Percentiles rank a stretch among this genome's conserved stretches.
Conservation (phyloP, 129 eudicot genomes). For the Pittosporum tobira region DNA sequence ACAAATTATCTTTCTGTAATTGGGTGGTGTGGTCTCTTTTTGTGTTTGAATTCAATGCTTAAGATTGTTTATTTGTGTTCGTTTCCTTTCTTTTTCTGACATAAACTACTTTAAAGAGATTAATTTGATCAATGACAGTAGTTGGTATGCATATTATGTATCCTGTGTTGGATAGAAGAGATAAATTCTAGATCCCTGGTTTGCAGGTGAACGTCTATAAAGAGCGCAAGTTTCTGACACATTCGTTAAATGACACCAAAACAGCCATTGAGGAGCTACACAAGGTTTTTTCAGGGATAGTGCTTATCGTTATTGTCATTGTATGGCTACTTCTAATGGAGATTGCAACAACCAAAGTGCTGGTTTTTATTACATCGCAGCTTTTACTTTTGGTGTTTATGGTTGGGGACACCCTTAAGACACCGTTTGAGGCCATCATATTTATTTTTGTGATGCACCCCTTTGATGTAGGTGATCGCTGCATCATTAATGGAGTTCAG, state of each 20-base stretch:
- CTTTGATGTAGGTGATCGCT: slow-evolving; percentile 35
- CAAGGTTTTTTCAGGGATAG: slow-evolving; percentile 17
- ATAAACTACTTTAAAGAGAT: too few relatives aligned
- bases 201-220: slow-evolving; percentile 24
- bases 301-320: slow-evolving; percentile 17
- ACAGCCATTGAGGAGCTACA: slow-evolving; percentile 37
- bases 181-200: not conserved
- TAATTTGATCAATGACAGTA: too few relatives aligned
- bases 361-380: slow-evolving; percentile 32
- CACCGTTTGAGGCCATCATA: slow-evolving; percentile 25
- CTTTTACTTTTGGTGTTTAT: slow-evolving; percentile 23
- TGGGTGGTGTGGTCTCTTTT: slow-evolving; percentile 32
- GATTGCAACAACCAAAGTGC: slow-evolving; percentile 19
- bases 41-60: not conserved
- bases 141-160: too few relatives aligned
- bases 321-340: slow-evolving; percentile 30
- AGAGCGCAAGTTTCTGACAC: slow-evolving; percentile 24
- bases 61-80: not conserved
- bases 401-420: slow-evolving; percentile 25
- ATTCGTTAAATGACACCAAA: slow-evolving; percentile 27
- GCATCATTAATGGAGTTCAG: slow-evolving; percentile 31
- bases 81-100: not conserved
- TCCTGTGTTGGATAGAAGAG: too few relatives aligned
- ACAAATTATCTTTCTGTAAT: slow-evolving; percentile 22
- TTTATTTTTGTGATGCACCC: slow-evolving; percentile 25